phyloP scores from a whole-genome alignment of 495 filamentous ascomycete genomes.

The Penicillium cosmopolitanum region DNA sequence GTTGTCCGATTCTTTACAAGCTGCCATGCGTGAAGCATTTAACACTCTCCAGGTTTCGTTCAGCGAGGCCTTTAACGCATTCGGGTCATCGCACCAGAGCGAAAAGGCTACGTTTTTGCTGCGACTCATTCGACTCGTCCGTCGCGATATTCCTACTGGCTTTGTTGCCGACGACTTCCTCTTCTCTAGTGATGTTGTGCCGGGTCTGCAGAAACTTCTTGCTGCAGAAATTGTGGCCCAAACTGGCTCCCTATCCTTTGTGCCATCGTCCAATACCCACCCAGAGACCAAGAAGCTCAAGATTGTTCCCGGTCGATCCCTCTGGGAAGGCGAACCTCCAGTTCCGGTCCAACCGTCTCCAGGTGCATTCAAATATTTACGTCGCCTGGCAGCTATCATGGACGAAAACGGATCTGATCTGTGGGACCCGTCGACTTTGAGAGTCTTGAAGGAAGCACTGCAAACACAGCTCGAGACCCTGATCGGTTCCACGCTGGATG shows the following conservation, averaged over 20 bases:
- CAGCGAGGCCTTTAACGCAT: slow-evolving; percentile 43
- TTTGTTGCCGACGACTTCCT: slow-evolving; percentile 42
- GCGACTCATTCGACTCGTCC: slow-evolving; percentile 74
- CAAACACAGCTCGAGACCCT: slow-evolving; percentile 34
- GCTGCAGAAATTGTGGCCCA: slow-evolving; percentile 38
- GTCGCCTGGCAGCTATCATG: slow-evolving; percentile 68
- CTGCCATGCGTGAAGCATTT: slow-evolving; percentile 62
- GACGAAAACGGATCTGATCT: slow-evolving; percentile 71
- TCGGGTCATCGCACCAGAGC: slow-evolving; percentile 47
- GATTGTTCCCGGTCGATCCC: slow-evolving; percentile 50
- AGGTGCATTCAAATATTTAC: slow-evolving; percentile 72
- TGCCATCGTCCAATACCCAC: slow-evolving; percentile 10
- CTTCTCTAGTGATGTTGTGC: slow-evolving; percentile 50
- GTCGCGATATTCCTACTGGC: slow-evolving; percentile 60
- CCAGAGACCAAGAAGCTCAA: slow-evolving; percentile 21
- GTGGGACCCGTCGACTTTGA: slow-evolving; percentile 76
- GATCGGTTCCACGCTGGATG: slow-evolving; percentile 27
- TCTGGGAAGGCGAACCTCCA: slow-evolving; percentile 79
- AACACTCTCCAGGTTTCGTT: slow-evolving; percentile 61
- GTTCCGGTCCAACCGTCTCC: slow-evolving; percentile 84
- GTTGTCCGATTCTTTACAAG: slow-evolving; percentile 62
- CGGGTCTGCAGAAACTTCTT: slow-evolving; percentile 60
- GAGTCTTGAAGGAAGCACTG: slow-evolving; percentile 61
- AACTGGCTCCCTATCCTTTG: slow-evolving; percentile 15
- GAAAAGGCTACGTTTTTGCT: slow-evolving; percentile 71